These are phyloP conservation scores for Umbelopsis sp. DNA, from an alignment of 192 early-diverging fungal species.

Conservation along the genomic window DNA sequence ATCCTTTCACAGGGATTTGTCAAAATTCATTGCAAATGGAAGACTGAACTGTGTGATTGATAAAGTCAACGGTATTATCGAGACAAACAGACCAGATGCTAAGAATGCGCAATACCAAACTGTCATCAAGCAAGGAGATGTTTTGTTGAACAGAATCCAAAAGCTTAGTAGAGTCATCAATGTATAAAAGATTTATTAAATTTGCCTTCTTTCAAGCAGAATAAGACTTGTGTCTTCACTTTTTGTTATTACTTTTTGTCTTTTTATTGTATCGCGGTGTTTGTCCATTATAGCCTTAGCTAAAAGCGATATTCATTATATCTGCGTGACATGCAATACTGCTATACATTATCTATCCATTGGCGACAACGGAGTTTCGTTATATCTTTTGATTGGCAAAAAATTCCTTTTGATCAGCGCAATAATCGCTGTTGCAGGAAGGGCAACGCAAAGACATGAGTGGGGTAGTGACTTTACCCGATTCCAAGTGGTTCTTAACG, in stretches of 20 bases:
- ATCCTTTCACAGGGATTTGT: constrained; percentile 72
- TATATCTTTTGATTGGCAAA: constrained; percentile 48
- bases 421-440: constrained; percentile 69
- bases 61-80: constrained; percentile 97
- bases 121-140: constrained; percentile 95
- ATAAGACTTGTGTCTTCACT: background rate
- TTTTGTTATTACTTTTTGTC: background rate
- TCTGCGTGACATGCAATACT: background rate
- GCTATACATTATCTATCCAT: background rate
- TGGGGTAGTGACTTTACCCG: constrained; percentile 37
- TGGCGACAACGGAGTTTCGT: background rate
- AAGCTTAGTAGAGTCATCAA: constrained; percentile 94
- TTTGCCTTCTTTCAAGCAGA: background rate
- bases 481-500: constrained; percentile 76
- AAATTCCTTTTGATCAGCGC: constrained; percentile 61
- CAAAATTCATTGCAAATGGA: constrained; percentile 92
- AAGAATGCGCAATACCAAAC: constrained; percentile 99
- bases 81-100: constrained; percentile 96
- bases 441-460: constrained; percentile 75
- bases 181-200: constrained; percentile 53
- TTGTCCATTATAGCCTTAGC: background rate
- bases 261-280: background rate
- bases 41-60: constrained; percentile 98
- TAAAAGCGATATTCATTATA: background rate
- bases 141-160: constrained; percentile 93